Base-by-base conservation (phyloP, 192 early-diverging fungal species). In the Coemansia sp. region DNA sequence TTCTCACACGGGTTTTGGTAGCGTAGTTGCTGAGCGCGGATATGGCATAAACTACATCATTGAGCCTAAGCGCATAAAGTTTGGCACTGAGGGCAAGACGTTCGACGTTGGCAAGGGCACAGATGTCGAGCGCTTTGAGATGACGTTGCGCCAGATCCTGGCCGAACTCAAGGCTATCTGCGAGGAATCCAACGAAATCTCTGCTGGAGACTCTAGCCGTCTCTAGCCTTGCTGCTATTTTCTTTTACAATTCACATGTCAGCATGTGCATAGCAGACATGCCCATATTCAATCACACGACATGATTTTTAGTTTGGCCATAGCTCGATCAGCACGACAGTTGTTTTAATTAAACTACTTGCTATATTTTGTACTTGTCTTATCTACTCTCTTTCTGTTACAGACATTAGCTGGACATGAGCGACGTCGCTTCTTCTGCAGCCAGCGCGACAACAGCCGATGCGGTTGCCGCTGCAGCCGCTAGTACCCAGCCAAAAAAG, bases 11-110 rank as follows among this genome's bases (percentile, higher is more conserved):
- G 95, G 95, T 4, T 97, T 95, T 77, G 94, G 94, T n/a, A 84
- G 89, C 46, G 90, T 93, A 21, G 87, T 83, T 37, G 85, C 87
- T 2, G 89, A 95, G 62, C 92, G 93, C 1, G 74, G 68, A n/a
- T 97, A 94, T 68, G 94, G 93, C 25, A 90, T 94, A 74, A 95
- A 95, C 75, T 97, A 97, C 70, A 87, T 92, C 63, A 74, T 92
- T 2, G 86, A 82, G n/a, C 67, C 79, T 23, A 75, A 82, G 46
- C 59, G 84, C 21, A 84, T 95, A 62, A 93, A 93, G 64, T 92
- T 93, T 80, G 92, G 91, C 25, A 87, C 92, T 38, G 94, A 96
- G 64, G 87, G 84, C 76, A 96, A 96, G 57, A 71, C 67, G 3
- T 63, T 34, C 0, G 55, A 59, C 3, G 73, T 21, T 25, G 74